phyloP scores from a whole-genome alignment of 2,329 filamentous ascomycete genomes.

The Paecilomyces formosus region DNA sequence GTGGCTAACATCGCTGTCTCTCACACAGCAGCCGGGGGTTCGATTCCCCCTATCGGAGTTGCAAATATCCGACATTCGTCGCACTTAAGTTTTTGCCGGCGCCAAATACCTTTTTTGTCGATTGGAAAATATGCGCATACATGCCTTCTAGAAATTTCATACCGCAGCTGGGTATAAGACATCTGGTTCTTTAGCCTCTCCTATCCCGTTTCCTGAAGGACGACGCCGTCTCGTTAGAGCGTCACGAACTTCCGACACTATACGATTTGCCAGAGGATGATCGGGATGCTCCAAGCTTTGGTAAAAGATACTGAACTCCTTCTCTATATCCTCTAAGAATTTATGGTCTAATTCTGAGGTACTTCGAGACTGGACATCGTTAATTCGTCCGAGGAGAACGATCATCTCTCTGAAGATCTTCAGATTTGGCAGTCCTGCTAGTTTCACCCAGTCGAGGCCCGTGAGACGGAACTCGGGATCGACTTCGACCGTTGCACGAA shows the following conservation, averaged over 20 bases:
- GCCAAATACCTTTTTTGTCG: not conserved
- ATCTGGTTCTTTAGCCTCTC: not conserved
- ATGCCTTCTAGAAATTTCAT: not conserved
- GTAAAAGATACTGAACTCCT: not conserved
- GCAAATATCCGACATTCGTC: not conserved
- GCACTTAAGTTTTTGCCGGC: not conserved
- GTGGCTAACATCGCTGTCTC: slow-evolving; percentile 15
- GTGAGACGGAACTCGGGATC: slow-evolving; percentile 9
- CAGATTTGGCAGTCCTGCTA: slow-evolving; percentile 13
- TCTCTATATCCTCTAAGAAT: not conserved
- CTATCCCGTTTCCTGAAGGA: not conserved
- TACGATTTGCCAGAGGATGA: not conserved
- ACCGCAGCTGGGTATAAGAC: not conserved
- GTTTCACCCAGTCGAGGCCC: slow-evolving; percentile 14
- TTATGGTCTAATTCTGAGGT: slow-evolving; percentile 3
- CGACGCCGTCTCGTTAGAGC: not conserved
- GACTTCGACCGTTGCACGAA: slow-evolving; percentile 14
- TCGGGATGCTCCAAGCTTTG: not conserved
- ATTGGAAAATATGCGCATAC: too few relatives aligned
- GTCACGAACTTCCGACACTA: not conserved
- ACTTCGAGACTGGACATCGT: slow-evolving; percentile 6
- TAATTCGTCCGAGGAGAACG: slow-evolving; percentile 9
- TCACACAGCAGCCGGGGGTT: slow-evolving; percentile 21
- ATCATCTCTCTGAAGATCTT: slow-evolving; percentile 16
- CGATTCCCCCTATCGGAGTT: slow-evolving; percentile 18